Evolutionary conservation across 805 yeast species (phyloP), one percentile per base, ranked within the genome.

Genomic region (Hanseniaspora valbyensis): DNA sequence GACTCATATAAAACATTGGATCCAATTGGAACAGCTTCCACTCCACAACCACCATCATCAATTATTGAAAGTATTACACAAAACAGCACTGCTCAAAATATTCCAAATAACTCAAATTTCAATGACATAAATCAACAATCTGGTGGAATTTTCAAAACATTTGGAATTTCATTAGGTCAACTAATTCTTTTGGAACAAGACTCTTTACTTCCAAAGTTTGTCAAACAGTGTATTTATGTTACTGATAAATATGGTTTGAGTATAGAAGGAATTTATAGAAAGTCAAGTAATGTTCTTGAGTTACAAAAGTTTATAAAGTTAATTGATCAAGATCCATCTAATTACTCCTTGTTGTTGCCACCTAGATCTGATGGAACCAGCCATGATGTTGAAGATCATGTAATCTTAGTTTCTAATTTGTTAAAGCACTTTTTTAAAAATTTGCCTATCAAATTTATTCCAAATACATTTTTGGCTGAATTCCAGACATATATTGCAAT

Each of bases 191-290:
- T 75, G 57, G 96, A 94, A 55, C 90, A 88, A 50, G 95, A 86
- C 56, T 48, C 51, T 10, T 81, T 85, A 64, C 96, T 92, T 4
- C 99, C 99, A 1, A 74, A 83, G 16, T 76, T 92, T 44, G 98
- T 92, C 10, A 80, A 81, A 55, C 85, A 81, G 61, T 89, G 96
- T 70, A 83, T 90, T 46, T 81, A 80, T 55, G 81, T 89, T 7
- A 80, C 92, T 32, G 97, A 92, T 61, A 74, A 73, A 37, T 80
- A 83, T 62, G 99, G 99, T 1, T 63, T 83, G 34, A 81, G 85
- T 46, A 69, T 84, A 30, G 96, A 88, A 62, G 97, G 97, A 0
- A 81, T 92, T 32, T 92, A 92, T 64, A 73, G 96, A 52, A 79
- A 86, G 30, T 80, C 84, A 49, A 96, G 96, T 0, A 85, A 83